These are phyloP conservation scores for Sporothrix brunneoviolacea DNA, from an alignment of 2,329 filamentous ascomycete genomes.

Conservation along the genomic window DNA sequence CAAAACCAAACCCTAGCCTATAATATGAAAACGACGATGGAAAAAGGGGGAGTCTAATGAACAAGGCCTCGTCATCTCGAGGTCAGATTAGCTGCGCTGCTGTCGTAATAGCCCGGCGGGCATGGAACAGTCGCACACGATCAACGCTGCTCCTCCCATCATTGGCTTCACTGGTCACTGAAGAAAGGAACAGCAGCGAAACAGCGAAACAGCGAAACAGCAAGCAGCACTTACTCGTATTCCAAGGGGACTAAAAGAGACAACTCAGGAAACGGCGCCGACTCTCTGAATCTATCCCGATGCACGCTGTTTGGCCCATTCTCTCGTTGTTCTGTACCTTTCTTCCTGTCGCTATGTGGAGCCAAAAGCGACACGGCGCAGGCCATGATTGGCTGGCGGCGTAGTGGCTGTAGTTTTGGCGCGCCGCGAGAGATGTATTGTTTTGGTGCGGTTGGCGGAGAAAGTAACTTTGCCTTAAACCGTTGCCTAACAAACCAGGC, in stretches of 20 bases:
- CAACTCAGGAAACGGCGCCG: too few relatives aligned
- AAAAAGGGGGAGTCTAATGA: slow-evolving; percentile 3
- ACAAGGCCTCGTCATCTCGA: slow-evolving; percentile 7
- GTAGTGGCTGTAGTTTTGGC: background rate
- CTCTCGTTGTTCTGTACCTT: background rate
- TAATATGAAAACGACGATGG: background rate
- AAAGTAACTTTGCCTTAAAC: slow-evolving; percentile 1
- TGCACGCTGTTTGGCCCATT: too few relatives aligned
- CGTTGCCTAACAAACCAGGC: slow-evolving; percentile 5
- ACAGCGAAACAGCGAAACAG: too few relatives aligned
- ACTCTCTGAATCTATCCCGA: too few relatives aligned
- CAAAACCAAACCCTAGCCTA: slow-evolving; percentile 1
- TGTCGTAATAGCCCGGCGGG: background rate
- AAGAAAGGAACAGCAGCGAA: too few relatives aligned
- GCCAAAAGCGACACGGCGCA: too few relatives aligned
- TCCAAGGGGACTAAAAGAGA: too few relatives aligned
- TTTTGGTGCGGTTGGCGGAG: background rate
- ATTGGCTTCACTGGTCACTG: too few relatives aligned
- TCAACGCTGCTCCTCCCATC: too few relatives aligned
- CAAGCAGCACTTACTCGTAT: too few relatives aligned
- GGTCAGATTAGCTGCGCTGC: background rate
- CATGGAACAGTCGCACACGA: too few relatives aligned
- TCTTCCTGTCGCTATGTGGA: too few relatives aligned
- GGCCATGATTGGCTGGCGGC: background rate
- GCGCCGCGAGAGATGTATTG: background rate